Base-by-base conservation (phyloP, 2,329 filamentous ascomycete species). In the Venturia asperata region DNA sequence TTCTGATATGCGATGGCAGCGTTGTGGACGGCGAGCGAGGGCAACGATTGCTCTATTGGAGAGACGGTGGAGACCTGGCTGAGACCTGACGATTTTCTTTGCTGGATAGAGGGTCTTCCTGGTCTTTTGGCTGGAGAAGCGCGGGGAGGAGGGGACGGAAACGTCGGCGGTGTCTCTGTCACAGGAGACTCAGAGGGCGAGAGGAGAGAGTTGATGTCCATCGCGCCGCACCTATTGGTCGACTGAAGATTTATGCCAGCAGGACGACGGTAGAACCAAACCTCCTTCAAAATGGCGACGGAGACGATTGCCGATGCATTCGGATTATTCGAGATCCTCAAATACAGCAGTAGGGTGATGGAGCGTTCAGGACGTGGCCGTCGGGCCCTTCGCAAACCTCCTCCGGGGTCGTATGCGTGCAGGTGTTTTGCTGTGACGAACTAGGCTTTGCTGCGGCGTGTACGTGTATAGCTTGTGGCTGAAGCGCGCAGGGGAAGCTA, bases 81-180 rank as follows among this genome's bases (percentile, higher is more conserved):
- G 66, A 81, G 72, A 52, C 73, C 74, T 10, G 79, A 81, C 9
- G 77, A 71, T 5, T 75, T 77, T 63, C 75, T 72, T 68, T 74
- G 75, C 64, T 67, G 74, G 68, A 64, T 73, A 70, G 65, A n/a
- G 19, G 70, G 65, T 52, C 68, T 62, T 52, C 62, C 65, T 64
- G 72, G 65, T 66, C 72, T 70, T 67, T 73, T 73, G 63, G 68
- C 67, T 21, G 74, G 73, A 66, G 75, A 73, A n/a, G 67, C 69
- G 55, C 70, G 68, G 61, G 72, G 74, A 58, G 70, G 68, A 64
- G 70, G 67, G 19, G 70, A 68, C 9, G 70, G 67, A 66, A 70
- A 69, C 24, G 65, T 41, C 24, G 65, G 66, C 63, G 65, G 41
- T 24, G 52, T 65, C 41, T 65, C 65, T 34, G 47, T 41, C 55